Evolutionary conservation across 108 stramenopile genomes (phyloP).

Genomic region (Parietichytrium sp.): DNA sequence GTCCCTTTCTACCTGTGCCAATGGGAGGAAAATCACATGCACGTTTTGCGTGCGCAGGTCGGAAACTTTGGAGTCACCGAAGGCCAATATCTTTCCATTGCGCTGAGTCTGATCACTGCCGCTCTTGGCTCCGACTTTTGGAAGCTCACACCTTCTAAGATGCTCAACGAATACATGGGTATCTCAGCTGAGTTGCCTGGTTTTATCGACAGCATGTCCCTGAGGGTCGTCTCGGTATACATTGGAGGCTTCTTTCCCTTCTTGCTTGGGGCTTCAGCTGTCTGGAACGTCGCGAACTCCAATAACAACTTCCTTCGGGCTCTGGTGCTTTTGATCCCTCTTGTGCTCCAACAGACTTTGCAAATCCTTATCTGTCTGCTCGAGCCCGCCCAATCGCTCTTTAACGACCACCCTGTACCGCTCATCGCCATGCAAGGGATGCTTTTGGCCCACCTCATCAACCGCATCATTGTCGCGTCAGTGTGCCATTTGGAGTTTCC

Average conservation of each 20-base stretch:
- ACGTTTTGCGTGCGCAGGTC: conserved; percentile 70
- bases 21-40: conserved; percentile 93
- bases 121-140: conserved; percentile 10
- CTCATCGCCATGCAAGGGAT: not conserved
- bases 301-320: conserved; percentile 1
- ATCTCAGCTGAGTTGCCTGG: not conserved
- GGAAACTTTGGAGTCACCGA: conserved; percentile 77
- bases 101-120: conserved; percentile 17
- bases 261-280: conserved; percentile 2
- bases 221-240: not conserved
- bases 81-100: conserved; percentile 42
- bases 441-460: not conserved
- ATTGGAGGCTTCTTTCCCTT: conserved; percentile 15
- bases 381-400: not conserved
- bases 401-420: not conserved
- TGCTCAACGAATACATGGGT: not conserved
- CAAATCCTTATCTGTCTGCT: not conserved
- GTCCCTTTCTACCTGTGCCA: conserved; percentile 84
- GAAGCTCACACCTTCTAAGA: not conserved
- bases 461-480: conserved; percentile 40
- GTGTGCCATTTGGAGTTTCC: conserved; percentile 27
- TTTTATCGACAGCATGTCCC: not conserved
- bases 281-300: not conserved
- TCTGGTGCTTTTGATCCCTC: not conserved
- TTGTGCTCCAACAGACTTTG: not conserved